A percentile compares a stretch with the other conserved stretches of the same genome.
These are phyloP conservation scores for Carex littledalei DNA, from an alignment of 176 grass and related monocot genomes.

Conservation along the genomic window DNA sequence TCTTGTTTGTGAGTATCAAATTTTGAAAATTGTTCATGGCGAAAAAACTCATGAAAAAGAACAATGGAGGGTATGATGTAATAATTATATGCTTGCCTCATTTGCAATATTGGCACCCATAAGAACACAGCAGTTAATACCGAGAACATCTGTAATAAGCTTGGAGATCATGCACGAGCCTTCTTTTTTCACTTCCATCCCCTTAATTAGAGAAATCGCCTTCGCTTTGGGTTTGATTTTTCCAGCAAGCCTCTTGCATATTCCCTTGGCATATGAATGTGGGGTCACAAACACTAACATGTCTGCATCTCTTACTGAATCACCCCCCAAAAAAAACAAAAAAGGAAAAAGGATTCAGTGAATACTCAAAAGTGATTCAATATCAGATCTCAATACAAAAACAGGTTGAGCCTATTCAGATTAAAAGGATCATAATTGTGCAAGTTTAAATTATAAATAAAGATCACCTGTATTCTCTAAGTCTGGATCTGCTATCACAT, in stretches of 20 bases:
- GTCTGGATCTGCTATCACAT: conserved; percentile 82
- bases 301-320: conserved; percentile 77
- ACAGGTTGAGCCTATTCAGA: neutral
- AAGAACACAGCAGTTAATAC: conserved; percentile 89
- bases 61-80: neutral
- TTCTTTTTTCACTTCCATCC: conserved; percentile 95
- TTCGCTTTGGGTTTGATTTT: conserved; percentile 64
- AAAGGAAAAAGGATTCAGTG: neutral
- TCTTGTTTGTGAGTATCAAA: neutral
- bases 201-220: conserved; percentile 90
- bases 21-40: neutral
- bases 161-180: conserved; percentile 97
- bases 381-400: neutral
- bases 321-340: neutral
- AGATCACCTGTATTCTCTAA: conserved; percentile 84
- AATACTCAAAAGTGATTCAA: neutral
- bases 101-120: conserved; percentile 99
- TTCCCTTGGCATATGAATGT: conserved; percentile 80
- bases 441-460: neutral
- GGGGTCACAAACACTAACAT: conserved; percentile 95
- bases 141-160: conserved; percentile 67
- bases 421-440: neutral
- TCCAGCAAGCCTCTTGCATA: conserved; percentile 83
- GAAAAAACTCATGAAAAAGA: neutral
- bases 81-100: conserved; percentile 49